A percentile compares a stretch with the other conserved stretches of the same genome.
Conservation (phyloP, 495 filamentous ascomycete genomes). For the Xylaria flabelliformis region DNA sequence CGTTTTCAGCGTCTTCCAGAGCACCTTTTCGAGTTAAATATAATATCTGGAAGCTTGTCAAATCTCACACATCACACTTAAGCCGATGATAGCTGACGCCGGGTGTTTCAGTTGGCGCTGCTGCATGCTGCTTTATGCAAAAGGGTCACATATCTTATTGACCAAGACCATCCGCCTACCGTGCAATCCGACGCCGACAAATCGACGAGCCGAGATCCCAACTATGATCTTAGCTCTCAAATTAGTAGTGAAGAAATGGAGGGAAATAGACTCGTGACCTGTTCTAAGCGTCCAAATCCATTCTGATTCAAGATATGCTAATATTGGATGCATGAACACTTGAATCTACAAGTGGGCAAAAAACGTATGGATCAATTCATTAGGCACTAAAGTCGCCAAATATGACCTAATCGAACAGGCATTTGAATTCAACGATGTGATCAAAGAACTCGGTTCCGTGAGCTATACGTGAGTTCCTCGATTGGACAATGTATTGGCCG, state of each 20-base stretch:
- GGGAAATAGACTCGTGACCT: slow-evolving; percentile 26
- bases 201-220: slow-evolving; percentile 48
- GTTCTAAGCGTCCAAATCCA: slow-evolving; percentile 34
- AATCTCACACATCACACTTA: neutral
- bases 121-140: slow-evolving; percentile 42
- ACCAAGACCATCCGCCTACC: neutral
- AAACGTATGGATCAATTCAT: no score
- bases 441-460: no score
- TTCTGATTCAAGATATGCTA: slow-evolving; percentile 43
- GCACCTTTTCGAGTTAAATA: neutral
- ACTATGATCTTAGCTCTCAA: slow-evolving; percentile 50
- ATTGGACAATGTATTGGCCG: no score
- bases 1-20: neutral
- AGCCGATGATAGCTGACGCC: neutral
- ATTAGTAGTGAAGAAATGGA: slow-evolving; percentile 39
- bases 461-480: no score
- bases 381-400: no score
- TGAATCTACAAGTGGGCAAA: no score
- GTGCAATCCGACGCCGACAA: slow-evolving; percentile 39
- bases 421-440: no score
- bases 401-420: no score
- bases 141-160: neutral
- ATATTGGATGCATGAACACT: slow-evolving; percentile 34
- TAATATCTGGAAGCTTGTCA: neutral
- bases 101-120: slow-evolving; percentile 37